These are phyloP conservation scores for Fusarium fracticaudum DNA, from an alignment of 2,329 filamentous ascomycete species.

Conservation along the genomic window DNA sequence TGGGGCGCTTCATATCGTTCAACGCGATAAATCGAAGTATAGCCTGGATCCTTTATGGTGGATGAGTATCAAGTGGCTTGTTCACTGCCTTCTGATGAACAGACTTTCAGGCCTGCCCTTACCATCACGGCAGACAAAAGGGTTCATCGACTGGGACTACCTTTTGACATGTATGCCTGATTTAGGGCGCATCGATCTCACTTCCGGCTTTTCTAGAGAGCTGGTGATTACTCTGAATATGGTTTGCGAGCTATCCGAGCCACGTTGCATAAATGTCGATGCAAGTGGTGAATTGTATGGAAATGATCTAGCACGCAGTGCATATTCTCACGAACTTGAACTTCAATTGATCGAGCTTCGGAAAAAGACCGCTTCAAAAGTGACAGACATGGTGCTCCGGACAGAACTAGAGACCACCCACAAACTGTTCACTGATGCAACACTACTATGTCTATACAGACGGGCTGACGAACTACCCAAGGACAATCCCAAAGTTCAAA, in stretches of 20 bases:
- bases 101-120: neutral
- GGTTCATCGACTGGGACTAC: neutral
- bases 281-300: neutral
- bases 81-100: slow-evolving; percentile 12
- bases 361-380: neutral
- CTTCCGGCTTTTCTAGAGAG: slow-evolving; percentile 2
- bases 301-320: too few species aligned
- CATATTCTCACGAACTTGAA: neutral
- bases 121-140: neutral
- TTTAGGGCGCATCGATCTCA: neutral
- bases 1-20: neutral
- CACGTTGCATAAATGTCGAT: neutral
- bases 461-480: neutral
- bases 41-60: slow-evolving; percentile 1
- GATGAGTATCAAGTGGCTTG: slow-evolving; percentile 6
- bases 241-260: slow-evolving; percentile 6
- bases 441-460: neutral
- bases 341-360: neutral
- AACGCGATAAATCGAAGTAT: neutral
- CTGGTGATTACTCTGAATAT: neutral
- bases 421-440: neutral
- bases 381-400: neutral
- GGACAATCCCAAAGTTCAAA: neutral
- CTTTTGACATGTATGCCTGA: slow-evolving; percentile 4
- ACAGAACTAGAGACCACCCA: neutral